phyloP scores from a whole-genome alignment of 495 filamentous ascomycete genomes.

The Penicillium salamii region DNA sequence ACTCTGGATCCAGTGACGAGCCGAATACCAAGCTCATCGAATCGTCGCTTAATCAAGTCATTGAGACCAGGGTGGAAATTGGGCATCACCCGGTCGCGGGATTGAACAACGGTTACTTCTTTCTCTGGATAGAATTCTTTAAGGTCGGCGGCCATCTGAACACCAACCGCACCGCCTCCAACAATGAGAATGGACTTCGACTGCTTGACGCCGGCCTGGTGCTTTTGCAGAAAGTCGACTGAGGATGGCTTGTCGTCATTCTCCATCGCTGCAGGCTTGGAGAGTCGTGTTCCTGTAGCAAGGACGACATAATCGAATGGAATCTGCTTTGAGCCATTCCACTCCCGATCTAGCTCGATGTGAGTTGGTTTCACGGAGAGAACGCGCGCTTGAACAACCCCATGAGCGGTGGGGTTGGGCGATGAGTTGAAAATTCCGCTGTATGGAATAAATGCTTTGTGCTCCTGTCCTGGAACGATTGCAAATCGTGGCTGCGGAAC shows the following conservation, averaged over 20 bases:
- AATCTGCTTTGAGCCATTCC: slow-evolving; percentile 40
- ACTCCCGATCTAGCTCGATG: slow-evolving; percentile 46
- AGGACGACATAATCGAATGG: slow-evolving; percentile 47
- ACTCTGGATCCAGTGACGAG: slow-evolving; percentile 38
- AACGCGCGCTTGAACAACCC: slow-evolving; percentile 42
- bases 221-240: slow-evolving; percentile 36
- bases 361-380: slow-evolving; percentile 35
- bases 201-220: slow-evolving; percentile 33
- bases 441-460: slow-evolving; percentile 57
- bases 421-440: slow-evolving; percentile 32
- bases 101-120: slow-evolving; percentile 56
- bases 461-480: slow-evolving; percentile 45
- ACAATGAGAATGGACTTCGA: slow-evolving; percentile 52
- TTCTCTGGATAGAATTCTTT: slow-evolving; percentile 58
- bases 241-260: slow-evolving; percentile 44
- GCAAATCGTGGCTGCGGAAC: slow-evolving; percentile 47
- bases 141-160: slow-evolving; percentile 59
- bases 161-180: slow-evolving; percentile 60
- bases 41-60: slow-evolving; percentile 40
- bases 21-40: slow-evolving; percentile 37
- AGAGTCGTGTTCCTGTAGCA: slow-evolving; percentile 47
- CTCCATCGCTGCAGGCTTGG: slow-evolving; percentile 44
- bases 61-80: slow-evolving; percentile 50
- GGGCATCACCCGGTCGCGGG: slow-evolving; percentile 49
- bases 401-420: slow-evolving; percentile 32